Evolutionary conservation across 306 rosid species (phyloP), one percentile per base, ranked within the genome.

Genomic region (Astragalus membranaceus): DNA sequence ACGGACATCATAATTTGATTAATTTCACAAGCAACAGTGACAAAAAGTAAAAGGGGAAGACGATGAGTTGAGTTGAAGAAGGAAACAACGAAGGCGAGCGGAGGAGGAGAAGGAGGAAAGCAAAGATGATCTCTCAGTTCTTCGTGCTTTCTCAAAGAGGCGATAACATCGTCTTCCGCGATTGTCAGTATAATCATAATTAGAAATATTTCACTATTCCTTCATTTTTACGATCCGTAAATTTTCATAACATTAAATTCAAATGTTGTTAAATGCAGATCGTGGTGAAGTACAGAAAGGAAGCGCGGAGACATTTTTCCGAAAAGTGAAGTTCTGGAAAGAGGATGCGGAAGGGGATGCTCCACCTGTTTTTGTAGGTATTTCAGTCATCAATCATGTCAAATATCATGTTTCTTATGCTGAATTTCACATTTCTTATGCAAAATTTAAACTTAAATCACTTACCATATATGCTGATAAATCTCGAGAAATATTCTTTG

Each of bases 61-160:
- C 2, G 44, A 13, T 46, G 79, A 62, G 70, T 30, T 48, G 75
- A 76, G 48, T 37, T 11, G 71, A 41, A 61, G 35, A 54, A 50
- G 23, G 26, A 14, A 49, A 36, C 26, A 35, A 37, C 37, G 9
- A 33, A 15, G 29, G 7, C n/a, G 43, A 61, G 39, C 23, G n/a
- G 32, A 17, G 47, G 32, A 17, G 47, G 3, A 4, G 46, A 3
- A 12, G 8, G 7, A 41, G 48, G 4, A n/a, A 8, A 15, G 4
- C 12, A 49, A 56, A 47, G 59, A 72, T 94, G 97, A 94, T 94
- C 43, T 94, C 96, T 17, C 98, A 90, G 88, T 90, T 90, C 74
- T 93, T 93, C 77, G 96, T 94, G 60, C 96, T 94, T 9, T 94
- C 97, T 2, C 98, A 83, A 83, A 85, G 95, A 83, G 97, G 97